Evolutionary conservation across 2,329 filamentous ascomycete genomes (phyloP).

Genomic region (Xylariaceae sp.): DNA sequence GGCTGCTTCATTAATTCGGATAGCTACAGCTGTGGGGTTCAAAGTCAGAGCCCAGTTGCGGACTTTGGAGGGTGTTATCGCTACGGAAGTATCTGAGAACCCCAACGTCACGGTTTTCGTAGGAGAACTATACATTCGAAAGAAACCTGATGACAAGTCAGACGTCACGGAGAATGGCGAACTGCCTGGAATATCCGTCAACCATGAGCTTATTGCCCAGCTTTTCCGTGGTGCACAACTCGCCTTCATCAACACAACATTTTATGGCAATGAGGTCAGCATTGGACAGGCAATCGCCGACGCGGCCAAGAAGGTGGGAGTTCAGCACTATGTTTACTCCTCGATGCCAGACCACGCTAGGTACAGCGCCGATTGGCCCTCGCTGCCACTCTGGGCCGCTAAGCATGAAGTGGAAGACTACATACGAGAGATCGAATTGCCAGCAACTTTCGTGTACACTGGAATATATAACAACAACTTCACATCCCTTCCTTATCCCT

Average conservation of each 20-base stretch:
- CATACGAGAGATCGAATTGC: conserved; percentile 74
- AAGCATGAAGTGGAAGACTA: conserved; percentile 95
- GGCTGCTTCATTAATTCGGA: conserved; percentile 89
- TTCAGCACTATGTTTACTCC: conserved; percentile 92
- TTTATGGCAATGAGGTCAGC: conserved; percentile 89
- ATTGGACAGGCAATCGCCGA: conserved; percentile 87
- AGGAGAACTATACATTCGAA: conserved; percentile 59
- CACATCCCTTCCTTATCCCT: conserved; percentile 83
- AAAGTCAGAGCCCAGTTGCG: conserved; percentile 88
- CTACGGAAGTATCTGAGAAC: conserved; percentile 76
- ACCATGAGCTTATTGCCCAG: conserved; percentile 66
- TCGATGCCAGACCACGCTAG: conserved; percentile 93
- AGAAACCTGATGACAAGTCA: conserved; percentile 47
- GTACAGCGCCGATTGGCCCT: conserved; percentile 72
- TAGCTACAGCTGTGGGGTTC: conserved; percentile 90
- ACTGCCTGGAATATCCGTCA: conserved; percentile 63
- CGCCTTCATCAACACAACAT: conserved; percentile 97
- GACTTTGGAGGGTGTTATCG: conserved; percentile 81
- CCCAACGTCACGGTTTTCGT: conserved; percentile 68
- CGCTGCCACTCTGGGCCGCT: conserved; percentile 82
- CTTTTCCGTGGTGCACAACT: conserved; percentile 81
- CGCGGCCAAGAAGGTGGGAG: conserved; percentile 76
- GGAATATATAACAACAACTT: conserved; percentile 99
- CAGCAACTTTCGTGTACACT: conserved; percentile 89
- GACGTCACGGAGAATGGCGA: conserved; percentile 66